phyloP scores from a whole-genome alignment of 768 basidiomycete species.

The Chalciporus piperatus region DNA sequence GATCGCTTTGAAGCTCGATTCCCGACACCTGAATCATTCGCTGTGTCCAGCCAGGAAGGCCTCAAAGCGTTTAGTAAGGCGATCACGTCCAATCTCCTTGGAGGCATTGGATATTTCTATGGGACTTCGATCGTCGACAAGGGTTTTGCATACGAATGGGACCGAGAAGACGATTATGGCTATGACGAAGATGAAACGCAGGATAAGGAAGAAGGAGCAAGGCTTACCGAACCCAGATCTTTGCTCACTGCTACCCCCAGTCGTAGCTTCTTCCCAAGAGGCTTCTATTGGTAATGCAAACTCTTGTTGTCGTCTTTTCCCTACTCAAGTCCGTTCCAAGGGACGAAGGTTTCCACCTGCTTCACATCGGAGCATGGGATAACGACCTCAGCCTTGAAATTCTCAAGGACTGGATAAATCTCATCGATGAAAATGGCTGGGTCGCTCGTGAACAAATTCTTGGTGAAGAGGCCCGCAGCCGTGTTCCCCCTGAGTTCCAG shows the following conservation, averaged over 20 bases:
- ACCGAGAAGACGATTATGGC: slow-evolving; percentile 56
- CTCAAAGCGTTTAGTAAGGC: slow-evolving; percentile 79
- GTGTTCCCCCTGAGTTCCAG: slow-evolving; percentile 87
- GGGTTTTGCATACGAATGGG: slow-evolving; percentile 88
- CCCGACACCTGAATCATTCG: slow-evolving; percentile 59
- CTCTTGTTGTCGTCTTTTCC: neutral
- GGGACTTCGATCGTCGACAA: slow-evolving; percentile 85
- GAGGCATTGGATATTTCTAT: slow-evolving; percentile 94
- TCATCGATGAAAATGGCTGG: slow-evolving; percentile 95
- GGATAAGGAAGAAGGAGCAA: slow-evolving; percentile 49
- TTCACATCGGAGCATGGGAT: slow-evolving; percentile 92
- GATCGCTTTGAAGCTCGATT: slow-evolving; percentile 68
- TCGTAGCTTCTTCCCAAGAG: slow-evolving; percentile 94
- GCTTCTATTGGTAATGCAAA: slow-evolving; percentile 87
- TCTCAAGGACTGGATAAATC: slow-evolving; percentile 81
- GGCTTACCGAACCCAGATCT: slow-evolving; percentile 68
- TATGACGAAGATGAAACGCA: slow-evolving; percentile 38
- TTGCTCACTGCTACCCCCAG: slow-evolving; percentile 92
- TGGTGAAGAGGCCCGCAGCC: slow-evolving; percentile 94
- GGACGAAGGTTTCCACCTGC: slow-evolving; percentile 97
- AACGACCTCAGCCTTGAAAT: slow-evolving; percentile 90
- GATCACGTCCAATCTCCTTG: slow-evolving; percentile 87
- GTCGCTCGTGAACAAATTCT: slow-evolving; percentile 95
- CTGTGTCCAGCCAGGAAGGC: slow-evolving; percentile 42
- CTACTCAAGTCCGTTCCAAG: slow-evolving; percentile 35